phyloP scores from a whole-genome alignment of 208 protist genomes.

The Blastocrithidia nonstop region DNA sequence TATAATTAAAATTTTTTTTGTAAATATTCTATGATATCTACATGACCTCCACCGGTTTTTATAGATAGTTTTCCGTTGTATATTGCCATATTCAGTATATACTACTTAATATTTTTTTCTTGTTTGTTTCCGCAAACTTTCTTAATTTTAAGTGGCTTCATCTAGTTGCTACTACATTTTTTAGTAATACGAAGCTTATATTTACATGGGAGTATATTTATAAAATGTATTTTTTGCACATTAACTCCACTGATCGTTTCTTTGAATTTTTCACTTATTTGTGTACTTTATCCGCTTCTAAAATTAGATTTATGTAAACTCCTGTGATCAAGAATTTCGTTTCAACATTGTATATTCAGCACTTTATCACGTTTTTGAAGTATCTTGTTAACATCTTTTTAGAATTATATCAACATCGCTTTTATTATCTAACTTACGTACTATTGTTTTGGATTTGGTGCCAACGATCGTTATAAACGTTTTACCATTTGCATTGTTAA shows the following conservation, averaged over 20 bases:
- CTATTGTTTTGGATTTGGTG: slow-evolving; percentile 26
- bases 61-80: slow-evolving; percentile 40
- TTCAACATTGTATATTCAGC: no score
- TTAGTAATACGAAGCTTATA: neutral
- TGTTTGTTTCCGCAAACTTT: no score
- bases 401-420: slow-evolving; percentile 37
- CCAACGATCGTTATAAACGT: slow-evolving; percentile 44
- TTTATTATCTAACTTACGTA: slow-evolving; percentile 48
- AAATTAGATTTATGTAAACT: no score
- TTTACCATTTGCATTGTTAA: slow-evolving; percentile 11
- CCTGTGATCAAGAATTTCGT: no score
- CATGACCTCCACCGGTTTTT: slow-evolving; percentile 39
- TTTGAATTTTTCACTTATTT: no score
- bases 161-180: neutral
- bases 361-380: no score
- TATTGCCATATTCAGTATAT: slow-evolving; percentile 36
- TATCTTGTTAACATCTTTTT: slow-evolving; percentile 13
- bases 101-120: no score
- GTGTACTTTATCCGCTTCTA: no score
- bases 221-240: no score
- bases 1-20: slow-evolving; percentile 16
- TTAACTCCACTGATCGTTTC: no score
- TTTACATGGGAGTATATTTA: no score
- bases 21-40: slow-evolving; percentile 59
- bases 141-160: neutral